Evolutionary conservation across 2,329 filamentous ascomycete genomes (phyloP).

Genomic region (Claviceps lovelessii): DNA sequence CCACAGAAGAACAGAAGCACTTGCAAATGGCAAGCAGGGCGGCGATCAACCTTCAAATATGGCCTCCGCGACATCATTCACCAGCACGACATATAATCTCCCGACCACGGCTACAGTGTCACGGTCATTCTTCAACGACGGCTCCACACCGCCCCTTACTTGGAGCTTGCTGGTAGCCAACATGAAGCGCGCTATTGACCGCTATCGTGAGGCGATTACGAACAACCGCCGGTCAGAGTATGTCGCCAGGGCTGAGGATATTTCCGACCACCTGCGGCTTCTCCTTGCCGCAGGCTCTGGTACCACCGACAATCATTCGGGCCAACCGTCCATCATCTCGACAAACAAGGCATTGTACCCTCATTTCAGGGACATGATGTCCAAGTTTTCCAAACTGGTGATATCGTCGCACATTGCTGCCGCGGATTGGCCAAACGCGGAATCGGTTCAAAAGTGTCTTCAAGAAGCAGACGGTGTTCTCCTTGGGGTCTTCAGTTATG

Average conservation of each 20-base stretch:
- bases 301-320: slow-evolving; percentile 96
- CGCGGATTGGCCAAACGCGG: slow-evolving; percentile 85
- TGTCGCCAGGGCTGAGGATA: slow-evolving; percentile 88
- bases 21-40: slow-evolving; percentile 24
- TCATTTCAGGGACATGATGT: slow-evolving; percentile 99
- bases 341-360: slow-evolving; percentile 95
- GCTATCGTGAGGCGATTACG: slow-evolving; percentile 79
- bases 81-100: slow-evolving; percentile 41
- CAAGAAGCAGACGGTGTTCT: slow-evolving; percentile 96
- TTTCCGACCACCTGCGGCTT: slow-evolving; percentile 87
- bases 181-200: slow-evolving; percentile 81
- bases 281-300: slow-evolving; percentile 91
- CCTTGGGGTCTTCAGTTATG: slow-evolving; percentile 86
- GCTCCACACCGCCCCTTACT: slow-evolving; percentile 62
- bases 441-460: slow-evolving; percentile 87
- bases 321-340: slow-evolving; percentile 97
- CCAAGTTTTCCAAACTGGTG: slow-evolving; percentile 96
- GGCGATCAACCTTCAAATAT: slow-evolving; percentile 35
- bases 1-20: slow-evolving; percentile 42
- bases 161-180: slow-evolving; percentile 86
- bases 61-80: slow-evolving; percentile 48
- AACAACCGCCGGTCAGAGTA: slow-evolving; percentile 77
- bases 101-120: slow-evolving; percentile 50
- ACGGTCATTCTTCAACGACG: slow-evolving; percentile 81
- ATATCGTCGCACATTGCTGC: slow-evolving; percentile 96